Percentiles rank a stretch among this genome's conserved stretches.
Conservation (phyloP, 768 basidiomycete species). For the Baorangia bicolor region DNA sequence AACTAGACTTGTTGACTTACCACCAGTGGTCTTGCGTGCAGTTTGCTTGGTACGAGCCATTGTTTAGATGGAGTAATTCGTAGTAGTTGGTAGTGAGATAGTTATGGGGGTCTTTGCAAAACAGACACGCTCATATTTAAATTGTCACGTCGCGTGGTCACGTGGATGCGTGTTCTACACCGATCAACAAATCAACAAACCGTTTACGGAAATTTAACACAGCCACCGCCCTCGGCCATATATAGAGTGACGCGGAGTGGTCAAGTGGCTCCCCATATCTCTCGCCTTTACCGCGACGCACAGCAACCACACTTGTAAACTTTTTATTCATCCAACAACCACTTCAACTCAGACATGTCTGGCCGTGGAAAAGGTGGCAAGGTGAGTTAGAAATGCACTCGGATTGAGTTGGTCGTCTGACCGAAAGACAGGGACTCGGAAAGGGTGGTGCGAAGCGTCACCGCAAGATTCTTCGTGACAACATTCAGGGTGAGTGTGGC, state of each 20-base stretch:
- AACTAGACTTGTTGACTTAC: constrained; percentile 33
- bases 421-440: constrained; percentile 70
- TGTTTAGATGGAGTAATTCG: constrained; percentile 6
- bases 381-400: constrained; percentile 35
- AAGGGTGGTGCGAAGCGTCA: constrained; percentile 97
- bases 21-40: constrained; percentile 75
- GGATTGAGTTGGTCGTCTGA: not conserved
- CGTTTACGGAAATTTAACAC: constrained; percentile 27
- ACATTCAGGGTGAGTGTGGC: constrained; percentile 57
- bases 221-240: constrained; percentile 23
- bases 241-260: constrained; percentile 17
- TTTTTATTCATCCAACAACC: constrained; percentile 2
- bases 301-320: constrained; percentile 7
- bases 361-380: constrained; percentile 97
- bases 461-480: constrained; percentile 90
- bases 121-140: constrained; percentile 15
- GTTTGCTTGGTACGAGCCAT: constrained; percentile 81
- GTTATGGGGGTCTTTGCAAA: not conserved
- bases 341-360: constrained; percentile 58
- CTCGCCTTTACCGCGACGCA: constrained; percentile 4
- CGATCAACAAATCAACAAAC: constrained; percentile 25
- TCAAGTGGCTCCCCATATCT: not conserved
- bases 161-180: constrained; percentile 20
- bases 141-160: constrained; percentile 27
- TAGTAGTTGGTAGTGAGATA: not conserved